Evolutionary conservation across 1,284 basidiomycete species (phyloP).

Genomic region (Tremellales sp.): DNA sequence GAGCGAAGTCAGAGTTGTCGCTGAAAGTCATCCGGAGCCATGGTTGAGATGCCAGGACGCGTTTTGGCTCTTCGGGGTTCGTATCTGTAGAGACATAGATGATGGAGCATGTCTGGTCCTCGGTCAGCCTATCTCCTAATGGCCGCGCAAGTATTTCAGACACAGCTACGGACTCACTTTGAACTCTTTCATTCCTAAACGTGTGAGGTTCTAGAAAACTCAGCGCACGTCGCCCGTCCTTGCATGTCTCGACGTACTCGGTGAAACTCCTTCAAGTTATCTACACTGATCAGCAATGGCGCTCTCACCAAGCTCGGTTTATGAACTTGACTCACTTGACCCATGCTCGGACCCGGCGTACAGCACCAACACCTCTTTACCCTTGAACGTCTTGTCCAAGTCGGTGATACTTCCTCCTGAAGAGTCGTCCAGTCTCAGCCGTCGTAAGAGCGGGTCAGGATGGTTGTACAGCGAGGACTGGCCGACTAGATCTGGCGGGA

Average conservation of each 20-base stretch:
- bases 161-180: constrained; percentile 13
- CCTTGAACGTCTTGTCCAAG: constrained; percentile 33
- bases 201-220: constrained; percentile 27
- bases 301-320: neutral
- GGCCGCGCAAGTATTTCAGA: neutral
- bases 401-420: constrained; percentile 40
- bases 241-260: constrained; percentile 10
- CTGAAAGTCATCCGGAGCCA: constrained; percentile 47
- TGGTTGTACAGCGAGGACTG: constrained; percentile 40
- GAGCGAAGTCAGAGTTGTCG: constrained; percentile 49
- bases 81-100: constrained; percentile 48
- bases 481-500: constrained; percentile 38
- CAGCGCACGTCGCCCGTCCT: neutral
- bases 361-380: constrained; percentile 43
- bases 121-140: neutral
- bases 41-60: constrained; percentile 35
- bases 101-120: constrained; percentile 24
- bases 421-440: constrained; percentile 44
- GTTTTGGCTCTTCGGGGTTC: constrained; percentile 22
- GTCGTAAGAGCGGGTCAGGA: constrained; percentile 42
- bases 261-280: constrained; percentile 28
- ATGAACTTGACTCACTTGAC: constrained; percentile 25
- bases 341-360: constrained; percentile 46
- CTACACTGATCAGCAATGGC: constrained; percentile 10
- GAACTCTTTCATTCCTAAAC: constrained; percentile 24